Evolutionary conservation across 2,329 filamentous ascomycete genomes (phyloP).

Genomic region (Exophiala calicioides): DNA sequence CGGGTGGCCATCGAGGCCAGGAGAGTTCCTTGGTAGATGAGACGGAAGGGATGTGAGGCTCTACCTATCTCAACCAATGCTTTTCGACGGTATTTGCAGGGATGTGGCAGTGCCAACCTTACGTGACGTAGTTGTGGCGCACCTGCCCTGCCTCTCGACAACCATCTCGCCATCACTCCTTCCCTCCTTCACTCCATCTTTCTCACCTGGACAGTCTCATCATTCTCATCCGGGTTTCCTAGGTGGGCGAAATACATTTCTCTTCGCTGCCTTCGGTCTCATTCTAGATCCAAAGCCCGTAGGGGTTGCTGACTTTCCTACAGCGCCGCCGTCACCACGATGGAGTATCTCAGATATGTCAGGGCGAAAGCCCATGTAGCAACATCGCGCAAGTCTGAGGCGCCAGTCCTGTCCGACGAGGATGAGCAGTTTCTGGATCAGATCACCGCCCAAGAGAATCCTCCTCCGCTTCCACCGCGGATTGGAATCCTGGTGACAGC

Average conservation of each 20-base stretch:
- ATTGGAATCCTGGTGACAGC: constrained; percentile 26
- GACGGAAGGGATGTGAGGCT: too few relatives aligned
- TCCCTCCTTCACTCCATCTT: constrained; percentile 3
- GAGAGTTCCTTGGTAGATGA: too few relatives aligned
- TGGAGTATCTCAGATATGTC: constrained; percentile 48
- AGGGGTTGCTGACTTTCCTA: too few relatives aligned
- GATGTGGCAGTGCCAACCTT: constrained; percentile 11
- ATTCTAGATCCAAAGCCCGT: too few relatives aligned
- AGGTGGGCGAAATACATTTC: too few relatives aligned
- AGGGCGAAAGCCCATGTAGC: constrained; percentile 41
- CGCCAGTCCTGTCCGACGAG: constrained; percentile 59
- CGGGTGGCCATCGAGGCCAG: too few relatives aligned
- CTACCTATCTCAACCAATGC: too few relatives aligned
- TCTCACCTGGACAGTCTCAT: not conserved
- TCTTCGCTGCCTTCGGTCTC: not conserved
- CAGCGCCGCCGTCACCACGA: constrained; percentile 28
- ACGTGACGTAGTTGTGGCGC: constrained; percentile 20
- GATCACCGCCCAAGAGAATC: constrained; percentile 49
- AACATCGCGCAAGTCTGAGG: constrained; percentile 36
- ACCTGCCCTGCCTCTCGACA: not conserved
- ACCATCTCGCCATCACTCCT: constrained; percentile 2
- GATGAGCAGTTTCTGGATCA: constrained; percentile 59
- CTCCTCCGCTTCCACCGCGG: constrained; percentile 45
- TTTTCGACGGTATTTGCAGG: too few relatives aligned
- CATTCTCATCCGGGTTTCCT: too few relatives aligned